Evolutionary conservation across 2,329 filamentous ascomycete genomes (phyloP).

Genomic region (Beauveria brongniartii): DNA sequence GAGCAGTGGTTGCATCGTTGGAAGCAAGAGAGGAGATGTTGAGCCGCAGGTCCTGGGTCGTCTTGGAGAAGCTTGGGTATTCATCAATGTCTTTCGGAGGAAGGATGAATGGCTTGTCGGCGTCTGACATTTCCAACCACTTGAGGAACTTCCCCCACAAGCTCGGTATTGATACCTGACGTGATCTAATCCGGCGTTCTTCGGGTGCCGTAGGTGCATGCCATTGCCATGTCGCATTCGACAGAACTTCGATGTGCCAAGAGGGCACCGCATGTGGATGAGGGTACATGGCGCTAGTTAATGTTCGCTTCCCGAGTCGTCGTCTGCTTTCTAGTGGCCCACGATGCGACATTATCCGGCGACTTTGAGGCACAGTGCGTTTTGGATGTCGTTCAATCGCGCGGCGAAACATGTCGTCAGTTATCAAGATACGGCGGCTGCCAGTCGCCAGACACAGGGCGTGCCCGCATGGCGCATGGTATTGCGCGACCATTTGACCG

Average conservation of each 20-base stretch:
- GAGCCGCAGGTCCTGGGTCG: neutral
- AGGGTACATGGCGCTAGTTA: constrained; percentile 41
- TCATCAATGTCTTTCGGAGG: constrained; percentile 8
- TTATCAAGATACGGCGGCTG: constrained; percentile 23
- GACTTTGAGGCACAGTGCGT: constrained; percentile 14
- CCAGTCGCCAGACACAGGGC: constrained; percentile 16
- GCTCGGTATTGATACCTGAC: constrained; percentile 14
- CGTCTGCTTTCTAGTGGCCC: constrained; percentile 49
- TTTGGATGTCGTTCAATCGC: constrained; percentile 25
- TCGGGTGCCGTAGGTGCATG: constrained; percentile 34
- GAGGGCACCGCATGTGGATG: constrained; percentile 28
- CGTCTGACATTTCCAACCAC: constrained; percentile 21
- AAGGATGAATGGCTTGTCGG: constrained; percentile 16
- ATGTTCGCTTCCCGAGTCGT: constrained; percentile 43
- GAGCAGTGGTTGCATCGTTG: neutral
- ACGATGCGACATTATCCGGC: constrained; percentile 34
- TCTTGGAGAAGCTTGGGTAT: neutral
- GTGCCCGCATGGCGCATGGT: constrained; percentile 20
- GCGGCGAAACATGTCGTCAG: constrained; percentile 24
- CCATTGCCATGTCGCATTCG: constrained; percentile 45
- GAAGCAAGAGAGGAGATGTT: neutral
- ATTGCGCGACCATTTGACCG: constrained; percentile 23
- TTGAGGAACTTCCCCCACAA: constrained; percentile 21
- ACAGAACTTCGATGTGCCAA: constrained; percentile 39
- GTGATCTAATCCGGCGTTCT: constrained; percentile 18